Evolutionary conservation across 495 filamentous ascomycete genomes (phyloP).

Genomic region (Penicillium bovifimosum): DNA sequence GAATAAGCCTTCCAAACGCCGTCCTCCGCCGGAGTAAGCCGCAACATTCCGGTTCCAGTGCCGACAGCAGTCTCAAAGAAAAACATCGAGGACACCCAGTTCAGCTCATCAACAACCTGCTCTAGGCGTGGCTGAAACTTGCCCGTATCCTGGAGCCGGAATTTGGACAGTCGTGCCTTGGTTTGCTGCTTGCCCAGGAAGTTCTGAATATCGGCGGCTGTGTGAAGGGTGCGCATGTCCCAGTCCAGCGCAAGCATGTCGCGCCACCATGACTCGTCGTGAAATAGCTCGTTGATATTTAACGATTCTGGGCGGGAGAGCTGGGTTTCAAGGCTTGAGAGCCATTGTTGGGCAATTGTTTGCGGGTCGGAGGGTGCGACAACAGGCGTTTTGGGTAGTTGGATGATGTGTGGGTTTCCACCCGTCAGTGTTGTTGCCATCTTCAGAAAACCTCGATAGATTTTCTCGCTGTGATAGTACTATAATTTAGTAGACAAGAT

Average conservation of each 20-base stretch:
- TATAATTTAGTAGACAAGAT: background rate
- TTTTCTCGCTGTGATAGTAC: background rate
- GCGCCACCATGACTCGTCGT: conserved; percentile 56
- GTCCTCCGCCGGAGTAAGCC: conserved; percentile 45
- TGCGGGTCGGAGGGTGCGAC: conserved; percentile 18
- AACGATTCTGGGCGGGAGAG: conserved; percentile 17
- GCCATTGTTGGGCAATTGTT: conserved; percentile 34
- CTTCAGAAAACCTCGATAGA: background rate
- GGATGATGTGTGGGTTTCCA: conserved; percentile 28
- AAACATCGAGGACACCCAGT: conserved; percentile 49
- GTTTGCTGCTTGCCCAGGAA: conserved; percentile 41
- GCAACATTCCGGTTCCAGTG: conserved; percentile 51
- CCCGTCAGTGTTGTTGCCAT: conserved; percentile 26
- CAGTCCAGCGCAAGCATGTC: conserved; percentile 58
- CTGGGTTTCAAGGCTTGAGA: conserved; percentile 24
- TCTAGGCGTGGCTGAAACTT: conserved; percentile 39
- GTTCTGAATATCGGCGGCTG: conserved; percentile 38
- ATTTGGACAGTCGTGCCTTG: conserved; percentile 25
- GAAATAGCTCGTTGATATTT: conserved; percentile 37
- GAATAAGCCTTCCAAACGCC: conserved; percentile 60
- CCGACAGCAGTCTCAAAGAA: conserved; percentile 49
- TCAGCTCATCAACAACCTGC: conserved; percentile 36
- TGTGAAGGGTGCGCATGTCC: conserved; percentile 52
- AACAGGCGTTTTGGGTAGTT: conserved; percentile 25
- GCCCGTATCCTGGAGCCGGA: conserved; percentile 39